These are phyloP conservation scores for Oidium heveae DNA, from an alignment of 2,329 filamentous ascomycete genomes.

Conservation along the genomic window DNA sequence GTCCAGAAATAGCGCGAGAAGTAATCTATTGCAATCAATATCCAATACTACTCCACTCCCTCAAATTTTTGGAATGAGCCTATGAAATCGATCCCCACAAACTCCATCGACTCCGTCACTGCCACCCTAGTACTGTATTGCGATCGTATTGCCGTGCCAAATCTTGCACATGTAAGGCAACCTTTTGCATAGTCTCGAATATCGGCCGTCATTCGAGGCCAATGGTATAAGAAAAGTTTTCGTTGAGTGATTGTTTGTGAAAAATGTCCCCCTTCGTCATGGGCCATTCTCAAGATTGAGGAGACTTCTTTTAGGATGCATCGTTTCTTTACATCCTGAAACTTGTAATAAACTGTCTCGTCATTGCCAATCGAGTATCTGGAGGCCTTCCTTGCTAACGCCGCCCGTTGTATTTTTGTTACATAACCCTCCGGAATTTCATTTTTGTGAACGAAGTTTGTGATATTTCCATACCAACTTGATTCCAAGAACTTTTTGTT, in stretches of 20 bases:
- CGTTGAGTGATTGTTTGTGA: too few species aligned
- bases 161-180: too few species aligned
- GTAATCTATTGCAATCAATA: slow-evolving; percentile 1
- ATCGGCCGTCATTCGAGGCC: not conserved
- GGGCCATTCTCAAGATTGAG: not conserved
- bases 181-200: not conserved
- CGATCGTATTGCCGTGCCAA: not conserved
- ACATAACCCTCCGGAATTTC: not conserved
- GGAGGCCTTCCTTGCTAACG: not conserved
- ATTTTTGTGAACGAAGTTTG: too few species aligned
- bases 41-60: not conserved
- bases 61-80: not conserved
- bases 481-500: too few species aligned
- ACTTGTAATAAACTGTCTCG: too few species aligned
- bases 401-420: not conserved
- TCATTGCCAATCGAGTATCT: not conserved
- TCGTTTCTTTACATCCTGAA: not conserved
- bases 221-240: not conserved
- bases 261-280: too few species aligned
- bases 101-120: not conserved
- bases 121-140: not conserved
- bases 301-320: not conserved
- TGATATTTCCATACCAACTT: too few species aligned
- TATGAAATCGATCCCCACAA: too few species aligned
- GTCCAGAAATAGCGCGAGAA: slow-evolving; percentile 1